Evolutionary conservation across 768 basidiomycete genomes (phyloP), one percentile per base, ranked within the genome.

Genomic region (Leccinum pellstonianum): DNA sequence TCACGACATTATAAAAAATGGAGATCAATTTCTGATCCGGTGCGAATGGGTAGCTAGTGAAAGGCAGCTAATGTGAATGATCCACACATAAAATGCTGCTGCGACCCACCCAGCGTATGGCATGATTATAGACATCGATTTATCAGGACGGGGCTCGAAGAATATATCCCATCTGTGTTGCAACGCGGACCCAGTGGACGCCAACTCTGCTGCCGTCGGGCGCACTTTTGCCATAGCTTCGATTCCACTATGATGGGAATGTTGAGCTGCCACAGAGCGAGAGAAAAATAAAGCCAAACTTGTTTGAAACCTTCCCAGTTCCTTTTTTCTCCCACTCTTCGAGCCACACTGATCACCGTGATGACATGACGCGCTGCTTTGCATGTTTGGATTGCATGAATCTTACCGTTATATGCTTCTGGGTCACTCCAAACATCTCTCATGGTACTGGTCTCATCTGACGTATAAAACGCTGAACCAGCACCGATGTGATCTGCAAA

Each of bases 121-220:
- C 0, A 71, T 78, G 11, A 84, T 66, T 48, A 77, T 75, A 41
- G 79, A 62, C n/a, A 83, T 77, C 8, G 85, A 79, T 61, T 86
- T 87, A 64, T 88, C 87, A 0, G 81, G 80, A 9, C 71, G 73
- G 19, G 74, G 67, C 23, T 69, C 75, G 51, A 82, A 88, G 67
- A 81, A 83, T 12, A 71, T 67, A 2, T 80, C 71, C 86, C 87
- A 47, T 47, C 46, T 21, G 2, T 6, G 10, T 21, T 47, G 46
- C 11, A 47, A 47, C 10, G 19, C 46, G 12, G 5, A 21, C 19
- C n/a, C 46, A 21, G 46, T 21, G n/a, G 46, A 21, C 5, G 4
- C 46, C 12, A 47, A 21, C 19, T 47, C 46, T 47, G 12, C 46
- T 21, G 46, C 46, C 4, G 46, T 47, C 19, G 46, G 46, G 46